A percentile compares a stretch with the other conserved stretches of the same genome.
Conservation (phyloP, 441 rosid species). For the Populus hybrid region DNA sequence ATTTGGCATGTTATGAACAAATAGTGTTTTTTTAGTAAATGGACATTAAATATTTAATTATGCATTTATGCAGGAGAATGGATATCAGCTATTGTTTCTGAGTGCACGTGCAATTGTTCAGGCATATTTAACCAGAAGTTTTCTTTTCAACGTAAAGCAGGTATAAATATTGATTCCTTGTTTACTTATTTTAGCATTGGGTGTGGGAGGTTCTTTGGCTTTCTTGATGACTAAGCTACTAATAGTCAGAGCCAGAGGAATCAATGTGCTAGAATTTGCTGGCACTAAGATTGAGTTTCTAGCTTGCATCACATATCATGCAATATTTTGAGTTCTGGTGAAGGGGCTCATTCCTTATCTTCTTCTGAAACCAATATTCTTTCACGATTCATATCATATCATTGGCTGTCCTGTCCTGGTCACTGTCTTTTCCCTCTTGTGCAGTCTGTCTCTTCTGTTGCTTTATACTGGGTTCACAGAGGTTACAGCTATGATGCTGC, state of each 20-base stretch:
- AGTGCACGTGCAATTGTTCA: slow-evolving; percentile 96
- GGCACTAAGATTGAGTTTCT: background rate
- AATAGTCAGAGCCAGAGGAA: background rate
- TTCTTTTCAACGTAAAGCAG: slow-evolving; percentile 81
- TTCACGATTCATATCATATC: background rate
- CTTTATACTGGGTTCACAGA: background rate
- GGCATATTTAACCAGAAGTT: slow-evolving; percentile 86
- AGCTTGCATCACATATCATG: background rate
- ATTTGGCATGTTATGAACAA: background rate
- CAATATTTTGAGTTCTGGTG: background rate
- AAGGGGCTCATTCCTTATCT: background rate
- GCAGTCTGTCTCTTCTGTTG: background rate
- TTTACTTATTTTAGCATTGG: background rate
- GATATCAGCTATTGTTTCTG: slow-evolving; percentile 85
- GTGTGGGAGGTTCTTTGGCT: background rate
- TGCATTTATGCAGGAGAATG: slow-evolving; percentile 65
- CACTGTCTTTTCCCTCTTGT: background rate
- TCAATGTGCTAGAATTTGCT: background rate
- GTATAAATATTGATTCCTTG: slow-evolving; percentile 24
- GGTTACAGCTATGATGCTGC: background rate
- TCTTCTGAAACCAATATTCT: background rate
- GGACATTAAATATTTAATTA: slow-evolving; percentile 1
- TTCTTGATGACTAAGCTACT: background rate
- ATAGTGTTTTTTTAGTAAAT: background rate
- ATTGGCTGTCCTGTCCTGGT: background rate